Conservation (phyloP, 2,329 filamentous ascomycete species). For the Rhinocladiella mackenziei region DNA sequence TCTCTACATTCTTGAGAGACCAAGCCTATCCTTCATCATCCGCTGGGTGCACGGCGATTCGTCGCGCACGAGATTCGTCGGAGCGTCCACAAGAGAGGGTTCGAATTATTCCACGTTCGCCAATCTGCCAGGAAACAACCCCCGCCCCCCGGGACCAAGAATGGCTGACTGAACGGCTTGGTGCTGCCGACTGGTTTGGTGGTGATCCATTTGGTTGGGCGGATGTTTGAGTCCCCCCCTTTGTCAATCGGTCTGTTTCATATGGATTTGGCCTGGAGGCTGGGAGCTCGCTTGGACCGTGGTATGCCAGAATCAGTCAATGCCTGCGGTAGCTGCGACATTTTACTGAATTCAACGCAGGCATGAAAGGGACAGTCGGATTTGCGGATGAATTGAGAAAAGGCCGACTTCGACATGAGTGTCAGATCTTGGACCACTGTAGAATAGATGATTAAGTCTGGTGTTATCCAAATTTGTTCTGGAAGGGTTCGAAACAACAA, state of each 20-base stretch:
- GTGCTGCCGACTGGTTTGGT: constrained; percentile 6
- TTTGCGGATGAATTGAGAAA: neutral
- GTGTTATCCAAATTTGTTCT: constrained; percentile 7
- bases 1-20: constrained; percentile 9
- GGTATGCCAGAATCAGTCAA: constrained; percentile 5
- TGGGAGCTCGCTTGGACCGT: constrained; percentile 1
- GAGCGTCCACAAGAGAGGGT: no score
- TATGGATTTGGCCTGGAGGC: constrained; percentile 7
- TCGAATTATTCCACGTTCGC: no score
- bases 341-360: constrained; percentile 12
- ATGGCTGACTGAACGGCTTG: no score
- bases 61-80: no score
- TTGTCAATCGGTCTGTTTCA: constrained; percentile 8
- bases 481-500: constrained; percentile 8
- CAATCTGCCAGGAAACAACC: no score
- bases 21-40: constrained; percentile 12
- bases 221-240: constrained; percentile 12
- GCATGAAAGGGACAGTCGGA: neutral
- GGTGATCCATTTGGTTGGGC: constrained; percentile 14
- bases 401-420: constrained; percentile 4
- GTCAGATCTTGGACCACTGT: constrained; percentile 14
- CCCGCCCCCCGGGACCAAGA: no score
- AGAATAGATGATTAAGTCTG: constrained; percentile 14
- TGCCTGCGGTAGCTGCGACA: constrained; percentile 2
- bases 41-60: neutral